Evolutionary conservation across 31 red algal species (phyloP), one percentile per base, ranked within the genome.

Genomic region (Odonthalia washingtoniensis): DNA sequence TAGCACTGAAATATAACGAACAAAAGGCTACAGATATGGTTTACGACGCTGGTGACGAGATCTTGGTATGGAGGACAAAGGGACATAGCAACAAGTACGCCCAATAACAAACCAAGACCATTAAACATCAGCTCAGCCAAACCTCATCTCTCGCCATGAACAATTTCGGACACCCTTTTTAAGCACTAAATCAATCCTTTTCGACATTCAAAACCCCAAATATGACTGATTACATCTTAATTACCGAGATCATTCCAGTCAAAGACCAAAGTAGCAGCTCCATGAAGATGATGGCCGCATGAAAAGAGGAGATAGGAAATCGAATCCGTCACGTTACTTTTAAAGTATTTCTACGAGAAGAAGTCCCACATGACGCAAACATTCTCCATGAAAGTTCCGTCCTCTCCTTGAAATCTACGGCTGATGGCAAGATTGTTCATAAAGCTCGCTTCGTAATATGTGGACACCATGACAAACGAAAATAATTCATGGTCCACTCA

Each of bases 291-390:
- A 72, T 21, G 65, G 49, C 14, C 66, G 37, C 24, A 24, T 72
- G 12, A 57, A 70, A 28, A 4, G 39, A 21, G 66, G 81, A n/a
- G 43, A 31, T 28, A n/a, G n/a, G n/a, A n/a, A n/a, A n/a, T n/a
- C n/a, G n/a, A n/a, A n/a, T n/a, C n/a, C n/a, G n/a, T n/a, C n/a
- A n/a, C n/a, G n/a, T n/a, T n/a, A n/a, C n/a, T n/a, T 84, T 84
- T 26, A 70, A 46, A 36, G 24, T 40, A 9, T 74, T 84, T 35
- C 26, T 43, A 6, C 5, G n/a, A 9, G 65, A 74, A 49, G 81
- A 84, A 32, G 45, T 84, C 5, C 62, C 64, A 21, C 18, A 27
- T 12, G 65, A 84, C 65, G 81, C 33, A 16, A 84, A 84, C 40
- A 37, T 40, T 27, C 37, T 72, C 36, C 62, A 6, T 62, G 9